Percentiles rank a stretch among this genome's conserved stretches.
These are phyloP conservation scores for Yamadazyma pseudoaaseri DNA, from an alignment of 1,139 yeast species.

Conservation along the genomic window DNA sequence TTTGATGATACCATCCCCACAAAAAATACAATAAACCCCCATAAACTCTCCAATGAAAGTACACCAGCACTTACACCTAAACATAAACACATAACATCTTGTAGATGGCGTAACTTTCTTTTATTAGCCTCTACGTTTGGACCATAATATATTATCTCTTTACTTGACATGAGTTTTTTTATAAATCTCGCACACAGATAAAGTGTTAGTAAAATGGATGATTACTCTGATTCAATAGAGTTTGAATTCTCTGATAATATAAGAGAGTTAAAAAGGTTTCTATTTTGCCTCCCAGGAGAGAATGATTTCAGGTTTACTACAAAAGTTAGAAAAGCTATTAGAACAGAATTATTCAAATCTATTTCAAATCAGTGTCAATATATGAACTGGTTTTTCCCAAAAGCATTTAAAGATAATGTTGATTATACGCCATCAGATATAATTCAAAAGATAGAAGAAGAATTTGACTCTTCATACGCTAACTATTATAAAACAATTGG, in stretches of 20 bases:
- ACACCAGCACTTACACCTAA: conserved; percentile 75
- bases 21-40: conserved; percentile 63
- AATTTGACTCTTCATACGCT: conserved; percentile 37
- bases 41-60: conserved; percentile 60
- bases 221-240: no score
- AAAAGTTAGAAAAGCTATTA: conserved; percentile 37
- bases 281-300: conserved; percentile 33
- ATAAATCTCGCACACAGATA: neutral
- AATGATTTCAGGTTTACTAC: conserved; percentile 34
- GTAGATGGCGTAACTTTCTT: conserved; percentile 49
- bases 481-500: conserved; percentile 27
- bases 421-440: conserved; percentile 9
- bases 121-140: conserved; percentile 33
- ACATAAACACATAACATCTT: conserved; percentile 64
- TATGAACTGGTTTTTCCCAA: conserved; percentile 51
- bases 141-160: conserved; percentile 16
- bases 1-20: conserved; percentile 47
- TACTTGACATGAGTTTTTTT: conserved; percentile 9
- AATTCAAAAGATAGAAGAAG: conserved; percentile 26
- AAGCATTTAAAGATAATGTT: conserved; percentile 18
- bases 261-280: conserved; percentile 22
- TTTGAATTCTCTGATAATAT: no score
- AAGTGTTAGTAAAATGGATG: neutral
- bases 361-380: conserved; percentile 51
- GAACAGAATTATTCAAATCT: conserved; percentile 51